phyloP scores from a whole-genome alignment of 2,329 filamentous ascomycete species.

The Penicillium hordei region DNA sequence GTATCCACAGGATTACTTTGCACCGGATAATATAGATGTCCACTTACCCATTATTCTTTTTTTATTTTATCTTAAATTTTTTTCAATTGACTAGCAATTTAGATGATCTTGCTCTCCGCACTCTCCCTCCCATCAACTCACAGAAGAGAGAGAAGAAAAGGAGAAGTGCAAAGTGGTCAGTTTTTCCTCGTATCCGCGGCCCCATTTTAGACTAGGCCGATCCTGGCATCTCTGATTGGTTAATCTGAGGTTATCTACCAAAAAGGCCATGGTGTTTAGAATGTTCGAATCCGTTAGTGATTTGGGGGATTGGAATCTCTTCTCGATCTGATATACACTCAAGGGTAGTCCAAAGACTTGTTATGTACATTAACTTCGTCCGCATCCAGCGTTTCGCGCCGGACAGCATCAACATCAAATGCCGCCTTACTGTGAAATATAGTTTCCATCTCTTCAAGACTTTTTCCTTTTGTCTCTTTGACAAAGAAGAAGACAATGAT shows the following conservation, averaged over 20 bases:
- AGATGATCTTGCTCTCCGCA: neutral
- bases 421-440: constrained; percentile 26
- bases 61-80: too few species aligned
- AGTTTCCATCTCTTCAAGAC: constrained; percentile 43
- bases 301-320: neutral
- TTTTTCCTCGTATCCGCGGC: neutral
- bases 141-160: neutral
- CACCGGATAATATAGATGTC: neutral
- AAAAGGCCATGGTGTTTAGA: neutral
- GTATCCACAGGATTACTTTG: neutral
- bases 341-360: neutral
- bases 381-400: constrained; percentile 12
- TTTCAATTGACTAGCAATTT: neutral
- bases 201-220: neutral
- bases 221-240: neutral
- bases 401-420: constrained; percentile 22
- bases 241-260: neutral
- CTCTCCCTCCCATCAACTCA: neutral
- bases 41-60: constrained; percentile 2
- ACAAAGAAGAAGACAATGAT: constrained; percentile 39
- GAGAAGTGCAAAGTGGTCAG: neutral
- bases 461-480: constrained; percentile 42
- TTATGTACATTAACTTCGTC: constrained; percentile 2
- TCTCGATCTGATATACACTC: neutral
- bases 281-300: neutral